phyloP scores from a whole-genome alignment of 768 basidiomycete genomes.

The Amanita subjunquillea region DNA sequence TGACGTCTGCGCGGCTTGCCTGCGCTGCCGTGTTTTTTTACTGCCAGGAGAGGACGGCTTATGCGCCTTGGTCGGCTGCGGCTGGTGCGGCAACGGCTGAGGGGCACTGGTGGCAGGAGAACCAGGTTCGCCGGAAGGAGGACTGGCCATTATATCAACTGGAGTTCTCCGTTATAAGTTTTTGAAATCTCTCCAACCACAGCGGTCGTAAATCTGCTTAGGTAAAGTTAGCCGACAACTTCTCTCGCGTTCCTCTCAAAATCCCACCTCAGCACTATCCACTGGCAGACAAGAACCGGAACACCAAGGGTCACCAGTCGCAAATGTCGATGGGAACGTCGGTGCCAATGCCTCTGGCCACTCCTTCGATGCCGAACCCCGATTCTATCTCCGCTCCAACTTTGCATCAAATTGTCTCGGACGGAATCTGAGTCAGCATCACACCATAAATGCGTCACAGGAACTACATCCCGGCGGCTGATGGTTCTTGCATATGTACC shows the following conservation, averaged over 20 bases:
- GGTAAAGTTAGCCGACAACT: slow-evolving; percentile 17
- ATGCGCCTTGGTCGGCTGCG: slow-evolving; percentile 29
- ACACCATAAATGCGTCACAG: slow-evolving; percentile 20
- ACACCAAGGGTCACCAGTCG: neutral
- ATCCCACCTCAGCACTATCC: slow-evolving; percentile 7
- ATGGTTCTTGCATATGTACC: slow-evolving; percentile 7
- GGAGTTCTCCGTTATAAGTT: slow-evolving; percentile 29
- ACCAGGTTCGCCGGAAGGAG: slow-evolving; percentile 38
- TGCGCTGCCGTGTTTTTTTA: slow-evolving; percentile 48
- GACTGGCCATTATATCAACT: slow-evolving; percentile 19
- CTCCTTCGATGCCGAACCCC: slow-evolving; percentile 16
- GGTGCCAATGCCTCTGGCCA: neutral
- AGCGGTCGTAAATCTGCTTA: slow-evolving; percentile 27
- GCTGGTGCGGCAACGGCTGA: slow-evolving; percentile 38
- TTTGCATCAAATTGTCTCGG: slow-evolving; percentile 6
- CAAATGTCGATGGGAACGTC: slow-evolving; percentile 8
- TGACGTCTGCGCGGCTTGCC: slow-evolving; percentile 21
- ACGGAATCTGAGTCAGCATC: neutral
- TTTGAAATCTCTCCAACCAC: slow-evolving; percentile 4
- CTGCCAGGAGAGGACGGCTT: slow-evolving; percentile 33
- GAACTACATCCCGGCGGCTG: slow-evolving; percentile 24
- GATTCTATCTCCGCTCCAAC: slow-evolving; percentile 23
- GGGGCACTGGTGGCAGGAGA: slow-evolving; percentile 19
- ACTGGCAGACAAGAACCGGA: slow-evolving; percentile 8
- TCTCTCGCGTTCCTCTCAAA: neutral